Evolutionary conservation across 495 filamentous ascomycete genomes (phyloP), one percentile per base, ranked within the genome.

Genomic region (Aspergillus haitiensis): DNA sequence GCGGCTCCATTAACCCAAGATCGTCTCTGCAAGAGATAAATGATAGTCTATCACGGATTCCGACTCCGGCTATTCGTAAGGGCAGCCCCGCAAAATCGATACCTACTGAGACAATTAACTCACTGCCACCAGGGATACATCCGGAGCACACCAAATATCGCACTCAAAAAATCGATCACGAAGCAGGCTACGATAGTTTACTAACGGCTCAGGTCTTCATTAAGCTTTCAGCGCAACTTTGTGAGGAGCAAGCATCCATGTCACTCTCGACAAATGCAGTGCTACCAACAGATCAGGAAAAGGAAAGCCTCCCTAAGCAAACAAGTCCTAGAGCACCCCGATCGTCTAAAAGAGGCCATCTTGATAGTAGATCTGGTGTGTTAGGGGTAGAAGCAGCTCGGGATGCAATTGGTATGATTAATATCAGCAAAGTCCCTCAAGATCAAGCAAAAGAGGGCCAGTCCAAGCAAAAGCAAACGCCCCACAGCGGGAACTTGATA

Each of bases 131-230:
- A 74, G 74, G 47, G 7, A 55, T 75, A 32, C 66, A 84, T 32
- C 48, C 62, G 9, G 52, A 75, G 15, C 76, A 83, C 63, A 56
- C 59, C 0, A 85, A 85, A 64, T 85, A 87, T 60, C 44, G 71
- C 15, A 64, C 59, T 16, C 65, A 61, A 10, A 67, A 70, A 13
- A 66, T 71, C 21, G 73, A 74, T 35, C 89, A 92, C 52, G 83
- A 91, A 67, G 89, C 88, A 15, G 90, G 89, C 12, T 91, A 80
- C 61, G 89, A 92, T 65, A 91, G 88, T 69, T 82, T 81, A 60
- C 79, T 89, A 63, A 87, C 88, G 0, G 88, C 88, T 0, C 77
- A 82, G 37, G 76, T 89, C 12, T 85, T 88, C 62, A 72, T 89
- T 58, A 86, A 82, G 47, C 72, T 89, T 13, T 78, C 85, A 1